Evolutionary conservation across 768 basidiomycete species (phyloP), one percentile per base, ranked within the genome.

Genomic region (Termitomyces sp.): DNA sequence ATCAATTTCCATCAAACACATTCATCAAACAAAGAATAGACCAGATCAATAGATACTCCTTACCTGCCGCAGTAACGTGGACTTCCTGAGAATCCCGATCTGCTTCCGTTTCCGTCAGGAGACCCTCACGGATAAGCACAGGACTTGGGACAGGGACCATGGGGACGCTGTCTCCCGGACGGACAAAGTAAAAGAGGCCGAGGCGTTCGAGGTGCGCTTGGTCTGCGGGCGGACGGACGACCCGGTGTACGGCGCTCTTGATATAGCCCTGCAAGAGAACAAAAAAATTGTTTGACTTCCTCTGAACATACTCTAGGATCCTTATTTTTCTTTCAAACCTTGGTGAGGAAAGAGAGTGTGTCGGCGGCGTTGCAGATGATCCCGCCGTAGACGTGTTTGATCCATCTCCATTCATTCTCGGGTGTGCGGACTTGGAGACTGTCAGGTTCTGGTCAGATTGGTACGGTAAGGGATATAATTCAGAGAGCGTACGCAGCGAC

Each of bases 161-260:
- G 26, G 65, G 67, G 30, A 72, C 71, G 26, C 73, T 62, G 61
- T 81, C 74, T 43, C 78, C 75, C 0, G 74, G 71, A 60, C 73
- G 66, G 30, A 70, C 69, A 49, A 83, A 83, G 67, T 81, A 82
- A 62, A 80, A 76, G 6, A 77, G 65, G 2, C 80, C 79, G 0
- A 82, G 67, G 2, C 81, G 75, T 13, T 74, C 68, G 58, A 73
- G 67, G 36, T 71, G 66, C 10, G 64, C 73, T 61, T 82, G 82
- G 59, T 81, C 80, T 0, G 67, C 62, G 5, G 80, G 81, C 0
- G 81, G 82, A 32, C 76, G 77, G 8, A 78, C 70, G 6, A 83
- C 81, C 7, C 79, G 74, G 59, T 83, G 80, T 44, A 81, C 71
- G 1, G 79, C 77, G 51, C 73, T 77, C 61, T 77, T 79, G 67